Conservation (phyloP, 208 protist species). For the Leptomonas pyrrhocoris region DNA sequence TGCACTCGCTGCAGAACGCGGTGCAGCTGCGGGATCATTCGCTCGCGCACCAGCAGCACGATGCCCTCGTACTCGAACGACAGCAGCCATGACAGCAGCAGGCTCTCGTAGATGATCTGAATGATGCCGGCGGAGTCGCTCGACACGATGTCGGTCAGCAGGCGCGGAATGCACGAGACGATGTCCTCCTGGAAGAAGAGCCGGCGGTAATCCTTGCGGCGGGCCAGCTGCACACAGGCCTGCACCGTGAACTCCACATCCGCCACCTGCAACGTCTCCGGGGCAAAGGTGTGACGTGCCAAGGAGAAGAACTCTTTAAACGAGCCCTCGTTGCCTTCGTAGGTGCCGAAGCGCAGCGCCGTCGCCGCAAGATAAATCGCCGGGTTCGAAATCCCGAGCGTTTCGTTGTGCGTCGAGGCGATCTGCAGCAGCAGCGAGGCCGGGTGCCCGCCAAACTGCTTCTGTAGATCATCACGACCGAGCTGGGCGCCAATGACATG, state of each 20-base stretch:
- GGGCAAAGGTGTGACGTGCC: constrained; percentile 51
- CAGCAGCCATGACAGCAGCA: constrained; percentile 81
- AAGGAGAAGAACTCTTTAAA: constrained; percentile 70
- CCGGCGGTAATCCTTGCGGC: constrained; percentile 68
- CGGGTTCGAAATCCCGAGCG: constrained; percentile 63
- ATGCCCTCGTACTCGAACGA: constrained; percentile 88
- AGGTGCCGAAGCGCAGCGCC: constrained; percentile 68
- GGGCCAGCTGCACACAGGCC: constrained; percentile 75
- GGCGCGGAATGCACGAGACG: constrained; percentile 66
- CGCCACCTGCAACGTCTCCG: constrained; percentile 61
- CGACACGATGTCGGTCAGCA: constrained; percentile 82
- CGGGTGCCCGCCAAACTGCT: constrained; percentile 54
- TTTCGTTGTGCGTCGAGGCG: constrained; percentile 40
- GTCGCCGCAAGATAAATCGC: constrained; percentile 77
- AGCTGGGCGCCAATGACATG: constrained; percentile 55
- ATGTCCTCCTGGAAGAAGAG: constrained; percentile 79
- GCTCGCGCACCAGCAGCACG: constrained; percentile 61
- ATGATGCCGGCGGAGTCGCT: constrained; percentile 81
- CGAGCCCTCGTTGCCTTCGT: constrained; percentile 45
- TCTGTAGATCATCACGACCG: constrained; percentile 39
- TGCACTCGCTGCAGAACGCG: constrained; percentile 85
- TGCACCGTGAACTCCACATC: constrained; percentile 77
- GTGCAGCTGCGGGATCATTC: constrained; percentile 89
- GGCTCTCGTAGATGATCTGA: constrained; percentile 85
- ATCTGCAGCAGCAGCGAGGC: constrained; percentile 62